Evolutionary conservation across 1,139 yeast species (phyloP).

Genomic region (Sugiyamaella grinbergsii): DNA sequence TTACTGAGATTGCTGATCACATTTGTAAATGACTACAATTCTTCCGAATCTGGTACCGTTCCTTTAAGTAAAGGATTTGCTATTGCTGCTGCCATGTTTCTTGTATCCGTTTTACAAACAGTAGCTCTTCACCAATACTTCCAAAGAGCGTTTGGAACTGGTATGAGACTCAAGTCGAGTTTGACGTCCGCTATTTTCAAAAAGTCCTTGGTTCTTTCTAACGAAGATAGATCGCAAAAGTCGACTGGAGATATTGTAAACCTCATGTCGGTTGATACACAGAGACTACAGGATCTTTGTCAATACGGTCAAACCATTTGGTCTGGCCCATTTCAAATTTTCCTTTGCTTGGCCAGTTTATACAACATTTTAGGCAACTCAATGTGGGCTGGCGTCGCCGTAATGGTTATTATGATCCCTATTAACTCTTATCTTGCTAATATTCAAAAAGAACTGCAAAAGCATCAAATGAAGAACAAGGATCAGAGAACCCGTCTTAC

Average conservation of each 20-base stretch:
- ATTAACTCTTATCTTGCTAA: slow-evolving; percentile 74
- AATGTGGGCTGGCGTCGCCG: slow-evolving; percentile 96
- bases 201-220: slow-evolving; percentile 77
- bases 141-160: slow-evolving; percentile 82
- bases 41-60: slow-evolving; percentile 39
- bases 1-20: slow-evolving; percentile 70
- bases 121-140: slow-evolving; percentile 89
- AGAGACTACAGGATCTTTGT: slow-evolving; percentile 85
- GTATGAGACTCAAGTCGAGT: slow-evolving; percentile 85
- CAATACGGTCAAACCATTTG: slow-evolving; percentile 86
- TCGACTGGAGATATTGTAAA: slow-evolving; percentile 98
- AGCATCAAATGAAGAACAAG: slow-evolving; percentile 67
- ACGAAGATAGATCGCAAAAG: slow-evolving; percentile 76
- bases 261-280: slow-evolving; percentile 95
- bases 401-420: slow-evolving; percentile 85
- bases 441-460: slow-evolving; percentile 74
- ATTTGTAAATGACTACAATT: slow-evolving; percentile 75
- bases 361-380: slow-evolving; percentile 79
- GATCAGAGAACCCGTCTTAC: slow-evolving; percentile 72
- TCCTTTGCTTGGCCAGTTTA: slow-evolving; percentile 73
- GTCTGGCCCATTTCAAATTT: slow-evolving; percentile 96
- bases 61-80: slow-evolving; percentile 81
- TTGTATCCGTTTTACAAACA: slow-evolving; percentile 81
- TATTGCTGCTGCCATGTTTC: slow-evolving; percentile 82
- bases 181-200: slow-evolving; percentile 77